phyloP scores from a whole-genome alignment of 495 filamentous ascomycete genomes.

The Penicilliopsis zonata region DNA sequence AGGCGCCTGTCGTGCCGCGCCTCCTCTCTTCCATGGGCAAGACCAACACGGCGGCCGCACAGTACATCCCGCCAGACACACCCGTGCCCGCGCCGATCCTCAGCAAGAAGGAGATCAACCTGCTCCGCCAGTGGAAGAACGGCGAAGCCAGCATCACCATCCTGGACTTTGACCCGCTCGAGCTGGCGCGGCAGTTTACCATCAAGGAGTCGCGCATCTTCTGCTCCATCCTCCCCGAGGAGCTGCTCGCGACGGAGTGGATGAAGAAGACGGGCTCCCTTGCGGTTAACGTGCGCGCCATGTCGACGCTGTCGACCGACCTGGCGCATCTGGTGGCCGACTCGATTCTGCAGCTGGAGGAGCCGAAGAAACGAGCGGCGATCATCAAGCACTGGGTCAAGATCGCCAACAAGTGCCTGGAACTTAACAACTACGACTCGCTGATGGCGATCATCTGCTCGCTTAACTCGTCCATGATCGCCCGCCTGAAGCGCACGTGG shows the following conservation, averaged over 20 bases:
- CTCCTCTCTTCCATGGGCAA: constrained; percentile 83
- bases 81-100: constrained; percentile 58
- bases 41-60: constrained; percentile 59
- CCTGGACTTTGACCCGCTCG: constrained; percentile 85
- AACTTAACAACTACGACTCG: constrained; percentile 91
- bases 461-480: constrained; percentile 80
- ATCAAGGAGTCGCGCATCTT: constrained; percentile 90
- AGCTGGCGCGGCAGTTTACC: constrained; percentile 86
- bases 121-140: constrained; percentile 63
- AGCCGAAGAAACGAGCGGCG: constrained; percentile 79
- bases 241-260: constrained; percentile 91
- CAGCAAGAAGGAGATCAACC: constrained; percentile 60
- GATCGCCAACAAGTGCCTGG: constrained; percentile 74
- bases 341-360: constrained; percentile 74
- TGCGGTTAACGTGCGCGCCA: constrained; percentile 86
- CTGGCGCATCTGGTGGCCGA: constrained; percentile 91
- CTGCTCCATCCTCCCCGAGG: constrained; percentile 84
- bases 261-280: constrained; percentile 67
- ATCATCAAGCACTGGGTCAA: constrained; percentile 99
- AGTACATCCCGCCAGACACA: constrained; percentile 56
- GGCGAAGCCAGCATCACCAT: constrained; percentile 61
- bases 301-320: constrained; percentile 87
- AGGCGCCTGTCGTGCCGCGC: constrained; percentile 72
- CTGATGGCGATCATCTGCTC: constrained; percentile 95
- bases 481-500: constrained; percentile 88